Conservation (phyloP, 1,284 basidiomycete species). For the Melampsora larici-populina region DNA sequence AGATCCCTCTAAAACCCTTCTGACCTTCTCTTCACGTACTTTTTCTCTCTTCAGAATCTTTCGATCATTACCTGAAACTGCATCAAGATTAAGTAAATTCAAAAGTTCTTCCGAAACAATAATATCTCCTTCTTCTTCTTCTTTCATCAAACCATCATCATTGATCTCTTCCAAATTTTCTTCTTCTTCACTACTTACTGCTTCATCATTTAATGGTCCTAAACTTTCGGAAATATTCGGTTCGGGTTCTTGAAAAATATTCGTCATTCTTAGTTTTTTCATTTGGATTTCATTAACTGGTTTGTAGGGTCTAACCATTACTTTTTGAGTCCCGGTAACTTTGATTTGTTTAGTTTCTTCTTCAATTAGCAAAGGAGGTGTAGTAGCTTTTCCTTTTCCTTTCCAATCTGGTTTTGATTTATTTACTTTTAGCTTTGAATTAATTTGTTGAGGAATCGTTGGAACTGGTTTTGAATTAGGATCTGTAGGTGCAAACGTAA, state of each 20-base stretch:
- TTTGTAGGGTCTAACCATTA: constrained; percentile 38
- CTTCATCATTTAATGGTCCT: not conserved
- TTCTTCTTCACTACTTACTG: not conserved
- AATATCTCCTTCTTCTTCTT: constrained; percentile 24
- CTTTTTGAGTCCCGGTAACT: constrained; percentile 21
- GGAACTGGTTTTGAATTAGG: not conserved
- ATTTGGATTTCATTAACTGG: constrained; percentile 13
- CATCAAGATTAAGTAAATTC: constrained; percentile 20
- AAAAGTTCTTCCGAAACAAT: constrained; percentile 35
- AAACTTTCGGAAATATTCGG: not conserved
- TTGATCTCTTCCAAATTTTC: not conserved
- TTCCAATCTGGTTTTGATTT: not conserved
- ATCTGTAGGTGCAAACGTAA: constrained; percentile 18
- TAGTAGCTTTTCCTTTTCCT: constrained; percentile 12
- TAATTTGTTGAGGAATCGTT: not conserved
- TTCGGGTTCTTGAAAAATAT: not conserved
- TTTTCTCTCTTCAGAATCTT: constrained; percentile 18
- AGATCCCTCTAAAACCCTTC: constrained; percentile 30
- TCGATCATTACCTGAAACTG: not conserved
- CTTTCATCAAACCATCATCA: constrained; percentile 6
- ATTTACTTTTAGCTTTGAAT: not conserved
- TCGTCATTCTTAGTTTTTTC: not conserved
- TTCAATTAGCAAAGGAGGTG: not conserved
- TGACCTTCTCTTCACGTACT: constrained; percentile 11
- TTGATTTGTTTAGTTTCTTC: constrained; percentile 8